Conservation (phyloP, 192 early-diverging fungal species). For the Coemansia sp. region DNA sequence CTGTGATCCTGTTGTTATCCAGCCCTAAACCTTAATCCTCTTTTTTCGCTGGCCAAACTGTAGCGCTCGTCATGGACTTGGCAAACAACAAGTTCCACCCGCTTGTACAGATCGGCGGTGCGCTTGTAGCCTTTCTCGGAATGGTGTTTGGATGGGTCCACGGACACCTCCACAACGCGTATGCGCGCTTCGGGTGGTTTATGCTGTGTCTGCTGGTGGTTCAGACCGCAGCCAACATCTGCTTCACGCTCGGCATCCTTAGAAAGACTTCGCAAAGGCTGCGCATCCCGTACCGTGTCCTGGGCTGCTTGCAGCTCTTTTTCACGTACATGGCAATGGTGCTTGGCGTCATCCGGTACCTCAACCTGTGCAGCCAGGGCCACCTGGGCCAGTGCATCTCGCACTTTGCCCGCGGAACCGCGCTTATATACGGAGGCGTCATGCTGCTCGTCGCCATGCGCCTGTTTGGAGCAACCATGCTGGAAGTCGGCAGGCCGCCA, state of each 20-base stretch:
- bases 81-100: constrained; percentile 56
- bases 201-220: constrained; percentile 49
- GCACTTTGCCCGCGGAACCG: constrained; percentile 67
- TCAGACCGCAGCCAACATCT: constrained; percentile 54
- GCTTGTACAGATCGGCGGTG: constrained; percentile 55
- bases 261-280: constrained; percentile 17
- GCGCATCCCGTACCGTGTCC: constrained; percentile 31
- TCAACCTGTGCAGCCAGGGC: constrained; percentile 60
- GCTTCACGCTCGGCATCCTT: constrained; percentile 31
- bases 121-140: constrained; percentile 52
- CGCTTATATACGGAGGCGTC: constrained; percentile 56
- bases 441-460: constrained; percentile 49
- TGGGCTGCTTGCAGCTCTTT: constrained; percentile 49
- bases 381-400: constrained; percentile 66
- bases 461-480: constrained; percentile 56
- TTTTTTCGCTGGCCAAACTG: background rate
- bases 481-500: constrained; percentile 51
- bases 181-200: constrained; percentile 60
- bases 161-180: constrained; percentile 54
- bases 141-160: constrained; percentile 60
- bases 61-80: constrained; percentile 57
- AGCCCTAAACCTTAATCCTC: too few species aligned
- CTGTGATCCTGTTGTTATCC: too few species aligned
- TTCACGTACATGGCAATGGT: constrained; percentile 63
- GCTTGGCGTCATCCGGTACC: constrained; percentile 59